Evolutionary conservation across 352 stramenopile species (phyloP).

Genomic region (Thalassiosira sp.): DNA sequence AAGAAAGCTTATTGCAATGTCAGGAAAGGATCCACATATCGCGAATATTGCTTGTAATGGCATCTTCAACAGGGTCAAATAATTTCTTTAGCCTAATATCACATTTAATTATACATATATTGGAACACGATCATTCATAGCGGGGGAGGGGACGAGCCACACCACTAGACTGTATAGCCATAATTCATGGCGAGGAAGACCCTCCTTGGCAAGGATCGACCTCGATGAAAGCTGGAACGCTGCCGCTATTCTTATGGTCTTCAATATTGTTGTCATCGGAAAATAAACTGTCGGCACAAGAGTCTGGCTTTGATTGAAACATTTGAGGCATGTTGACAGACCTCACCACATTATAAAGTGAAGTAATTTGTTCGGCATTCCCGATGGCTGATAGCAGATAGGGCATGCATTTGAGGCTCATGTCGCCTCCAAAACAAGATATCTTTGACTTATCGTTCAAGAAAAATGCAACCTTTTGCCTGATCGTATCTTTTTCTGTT

Average conservation of each 20-base stretch:
- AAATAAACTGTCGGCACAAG: neutral
- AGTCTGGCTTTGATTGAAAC: neutral
- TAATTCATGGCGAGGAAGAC: neutral
- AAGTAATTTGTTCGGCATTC: neutral
- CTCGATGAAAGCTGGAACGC: neutral
- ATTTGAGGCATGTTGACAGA: neutral
- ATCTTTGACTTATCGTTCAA: neutral
- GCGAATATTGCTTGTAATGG: slow-evolving; percentile 67
- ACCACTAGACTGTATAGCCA: neutral
- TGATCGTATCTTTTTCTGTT: slow-evolving; percentile 2
- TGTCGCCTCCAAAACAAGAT: neutral
- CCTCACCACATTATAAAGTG: slow-evolving; percentile 9
- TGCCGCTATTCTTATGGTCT: neutral
- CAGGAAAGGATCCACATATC: slow-evolving; percentile 62
- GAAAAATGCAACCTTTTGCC: slow-evolving; percentile 6
- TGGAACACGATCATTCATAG: neutral
- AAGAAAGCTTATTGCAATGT: slow-evolving; percentile 64
- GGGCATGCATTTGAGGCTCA: neutral
- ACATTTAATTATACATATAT: slow-evolving; percentile 1
- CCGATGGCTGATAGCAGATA: slow-evolving; percentile 6
- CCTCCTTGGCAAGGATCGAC: neutral
- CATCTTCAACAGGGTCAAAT: slow-evolving; percentile 51
- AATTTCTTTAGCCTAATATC: neutral
- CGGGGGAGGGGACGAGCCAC: too few relatives aligned
- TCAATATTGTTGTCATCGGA: neutral